phyloP scores from a whole-genome alignment of 345 rosid genomes.

The Populus ilicifolia region DNA sequence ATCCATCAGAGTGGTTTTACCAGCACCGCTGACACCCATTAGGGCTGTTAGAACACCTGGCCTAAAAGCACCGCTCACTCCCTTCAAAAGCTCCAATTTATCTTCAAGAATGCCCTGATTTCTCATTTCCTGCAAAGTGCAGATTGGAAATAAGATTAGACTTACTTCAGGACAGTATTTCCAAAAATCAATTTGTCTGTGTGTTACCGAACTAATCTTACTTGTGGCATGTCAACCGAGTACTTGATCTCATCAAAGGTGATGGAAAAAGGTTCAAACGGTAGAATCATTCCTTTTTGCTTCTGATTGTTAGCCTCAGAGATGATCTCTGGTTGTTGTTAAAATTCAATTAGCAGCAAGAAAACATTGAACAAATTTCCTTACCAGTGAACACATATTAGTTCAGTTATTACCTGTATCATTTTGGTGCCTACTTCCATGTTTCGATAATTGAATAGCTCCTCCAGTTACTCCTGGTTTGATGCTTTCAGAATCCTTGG shows the following conservation, averaged over 20 bases:
- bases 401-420: background rate
- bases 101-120: slow-evolving; percentile 52
- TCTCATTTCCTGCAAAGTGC: slow-evolving; percentile 47
- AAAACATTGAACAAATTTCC: background rate
- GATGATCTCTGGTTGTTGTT: background rate
- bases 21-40: slow-evolving; percentile 83
- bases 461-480: background rate
- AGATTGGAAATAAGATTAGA: background rate
- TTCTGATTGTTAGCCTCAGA: slow-evolving; percentile 10
- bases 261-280: slow-evolving; percentile 57
- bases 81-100: slow-evolving; percentile 57
- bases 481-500: slow-evolving; percentile 11
- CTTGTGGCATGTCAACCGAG: slow-evolving; percentile 81
- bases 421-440: background rate
- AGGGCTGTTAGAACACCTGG: slow-evolving; percentile 83
- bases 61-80: slow-evolving; percentile 78
- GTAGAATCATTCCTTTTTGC: slow-evolving; percentile 62
- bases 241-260: slow-evolving; percentile 53
- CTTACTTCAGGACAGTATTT: background rate
- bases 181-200: background rate
- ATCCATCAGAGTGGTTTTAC: slow-evolving; percentile 91
- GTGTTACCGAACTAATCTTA: slow-evolving; percentile 11
- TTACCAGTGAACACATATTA: background rate
- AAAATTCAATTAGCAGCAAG: background rate
- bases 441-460: slow-evolving; percentile 3